Evolutionary conservation across 1,284 basidiomycete species (phyloP).

Genomic region (Trametes pubescens): DNA sequence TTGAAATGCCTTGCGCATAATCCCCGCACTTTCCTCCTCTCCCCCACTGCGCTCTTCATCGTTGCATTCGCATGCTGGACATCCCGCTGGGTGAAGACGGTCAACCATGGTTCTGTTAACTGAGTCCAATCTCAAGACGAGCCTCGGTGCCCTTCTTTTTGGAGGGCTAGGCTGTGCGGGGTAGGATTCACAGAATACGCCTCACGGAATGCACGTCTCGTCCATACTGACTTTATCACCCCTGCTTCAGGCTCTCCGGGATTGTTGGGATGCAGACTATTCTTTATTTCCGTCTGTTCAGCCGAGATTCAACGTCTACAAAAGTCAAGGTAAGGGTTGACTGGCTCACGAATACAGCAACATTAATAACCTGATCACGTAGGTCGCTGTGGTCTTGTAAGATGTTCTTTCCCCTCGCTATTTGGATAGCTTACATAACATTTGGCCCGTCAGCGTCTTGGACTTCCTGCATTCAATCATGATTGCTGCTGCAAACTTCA

Average conservation of each 20-base stretch:
- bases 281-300: conserved; percentile 24
- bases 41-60: background rate
- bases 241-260: conserved; percentile 35
- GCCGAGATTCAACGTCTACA: conserved; percentile 25
- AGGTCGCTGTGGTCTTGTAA: conserved; percentile 36
- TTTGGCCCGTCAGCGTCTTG: conserved; percentile 24
- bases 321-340: conserved; percentile 35
- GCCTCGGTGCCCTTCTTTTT: conserved; percentile 34
- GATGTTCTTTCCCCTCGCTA: background rate
- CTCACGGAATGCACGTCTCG: background rate
- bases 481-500: conserved; percentile 34
- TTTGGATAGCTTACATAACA: background rate
- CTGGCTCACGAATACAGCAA: background rate
- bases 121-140: conserved; percentile 27
- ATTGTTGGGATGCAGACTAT: conserved; percentile 25
- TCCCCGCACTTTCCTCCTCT: background rate
- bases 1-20: background rate
- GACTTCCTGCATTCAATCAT: conserved; percentile 37
- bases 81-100: background rate
- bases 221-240: background rate
- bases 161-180: conserved; percentile 35
- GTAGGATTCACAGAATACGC: conserved; percentile 17
- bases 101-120: conserved; percentile 13
- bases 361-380: background rate
- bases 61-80: conserved; percentile 14